Base-by-base conservation (phyloP, 2,329 filamentous ascomycete genomes). In the Sporothrix variecibatus region DNA sequence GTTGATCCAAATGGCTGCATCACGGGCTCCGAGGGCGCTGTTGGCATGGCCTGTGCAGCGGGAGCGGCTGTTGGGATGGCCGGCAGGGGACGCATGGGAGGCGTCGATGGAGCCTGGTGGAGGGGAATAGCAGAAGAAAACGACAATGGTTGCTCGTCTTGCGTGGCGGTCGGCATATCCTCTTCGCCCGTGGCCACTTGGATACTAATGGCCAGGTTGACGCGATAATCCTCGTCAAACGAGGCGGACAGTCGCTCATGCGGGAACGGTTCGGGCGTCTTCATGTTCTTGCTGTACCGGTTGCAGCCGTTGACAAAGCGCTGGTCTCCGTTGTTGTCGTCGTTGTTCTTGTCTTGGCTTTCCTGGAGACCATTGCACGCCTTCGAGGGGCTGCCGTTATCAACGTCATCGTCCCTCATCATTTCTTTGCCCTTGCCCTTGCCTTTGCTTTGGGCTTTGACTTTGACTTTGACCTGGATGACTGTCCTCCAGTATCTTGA, bases 181-280 rank as follows among this genome's bases (percentile, higher is more conserved):
- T 46, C 62, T 8, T 38, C 43, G 6, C 38, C 43, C 7, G 58
- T 64, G 1, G 46, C 49, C 8, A 17, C 17, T 31, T 49, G 8
- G 23, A 34, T 28, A 5, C 15, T 62, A 15, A 38, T 34, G n/a
- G 64, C 68, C 12, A 74, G 5, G 26, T 75, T 69, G 23, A 23
- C 62, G 49, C 73, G 71, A 68, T 72, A 72, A 20, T 69, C 26
- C 11, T 73, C 31, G 5, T 40, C 34, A 23, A 73, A 40, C 12
- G 62, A 67, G 4, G 69, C 26, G 23, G 71, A 15, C 15, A 73
- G 75, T 0, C 75, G 75, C 58, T 75, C 26, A 12, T 46, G 38
- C 3, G 38, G 38, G 40, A 67, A 46, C n/a, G 62, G 62, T 23
- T 67, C 62, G 12, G 62, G 62, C 62, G 38, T 67, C 40, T 46